These are phyloP conservation scores for Rhynchosporium agropyri DNA, from an alignment of 2,329 filamentous ascomycete species.

Conservation along the genomic window DNA sequence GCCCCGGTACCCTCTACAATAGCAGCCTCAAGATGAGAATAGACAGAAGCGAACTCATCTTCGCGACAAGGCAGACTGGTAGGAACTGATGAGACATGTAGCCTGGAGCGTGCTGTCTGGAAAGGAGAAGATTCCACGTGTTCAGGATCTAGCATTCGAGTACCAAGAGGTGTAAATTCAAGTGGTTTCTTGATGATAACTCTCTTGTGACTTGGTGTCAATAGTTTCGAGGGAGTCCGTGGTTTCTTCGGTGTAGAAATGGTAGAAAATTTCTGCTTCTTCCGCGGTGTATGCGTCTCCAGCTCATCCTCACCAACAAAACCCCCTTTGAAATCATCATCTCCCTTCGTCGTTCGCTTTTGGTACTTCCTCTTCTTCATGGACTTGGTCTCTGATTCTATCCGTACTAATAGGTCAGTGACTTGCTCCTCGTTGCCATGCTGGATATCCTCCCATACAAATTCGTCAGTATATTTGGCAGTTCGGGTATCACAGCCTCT, in stretches of 20 bases:
- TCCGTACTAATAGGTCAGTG: conserved; percentile 38
- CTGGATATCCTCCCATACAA: conserved; percentile 87
- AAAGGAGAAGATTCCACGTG: conserved; percentile 83
- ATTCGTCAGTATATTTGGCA: conserved; percentile 88
- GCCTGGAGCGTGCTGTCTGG: conserved; percentile 81
- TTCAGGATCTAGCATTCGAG: conserved; percentile 75
- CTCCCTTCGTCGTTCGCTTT: conserved; percentile 39
- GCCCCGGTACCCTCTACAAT: conserved; percentile 92
- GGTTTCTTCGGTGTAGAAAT: conserved; percentile 41
- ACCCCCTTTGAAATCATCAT: conserved; percentile 44
- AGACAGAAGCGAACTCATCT: conserved; percentile 87
- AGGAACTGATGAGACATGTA: conserved; percentile 94
- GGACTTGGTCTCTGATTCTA: conserved; percentile 70
- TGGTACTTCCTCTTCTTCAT: conserved; percentile 49
- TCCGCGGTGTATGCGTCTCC: conserved; percentile 54
- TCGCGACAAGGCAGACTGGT: conserved; percentile 88
- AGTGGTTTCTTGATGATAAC: conserved; percentile 83
- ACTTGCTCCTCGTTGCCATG: conserved; percentile 42
- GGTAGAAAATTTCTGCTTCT: conserved; percentile 54
- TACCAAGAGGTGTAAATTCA: conserved; percentile 94
- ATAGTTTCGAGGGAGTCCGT: conserved; percentile 46
- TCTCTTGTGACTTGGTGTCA: conserved; percentile 67
- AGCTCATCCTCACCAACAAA: conserved; percentile 37
- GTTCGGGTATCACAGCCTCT: conserved; percentile 88
- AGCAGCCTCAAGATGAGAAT: conserved; percentile 89